phyloP scores from a whole-genome alignment of 495 filamentous ascomycete genomes.

The Cryomyces minteri region DNA sequence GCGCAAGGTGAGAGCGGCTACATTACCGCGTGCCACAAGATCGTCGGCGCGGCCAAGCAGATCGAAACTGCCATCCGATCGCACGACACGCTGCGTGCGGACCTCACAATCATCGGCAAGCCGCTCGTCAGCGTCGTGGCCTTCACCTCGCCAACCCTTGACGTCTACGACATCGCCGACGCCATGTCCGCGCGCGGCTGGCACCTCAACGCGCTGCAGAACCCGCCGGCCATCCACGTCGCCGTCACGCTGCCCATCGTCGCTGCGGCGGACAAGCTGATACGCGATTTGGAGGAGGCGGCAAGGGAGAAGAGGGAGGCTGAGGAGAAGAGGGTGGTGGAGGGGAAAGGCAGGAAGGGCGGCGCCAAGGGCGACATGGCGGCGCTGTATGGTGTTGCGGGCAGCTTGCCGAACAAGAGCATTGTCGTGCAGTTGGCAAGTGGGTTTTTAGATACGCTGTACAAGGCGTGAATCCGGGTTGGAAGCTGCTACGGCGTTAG shows the following conservation, averaged over 20 bases:
- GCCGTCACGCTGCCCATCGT: slow-evolving; percentile 88
- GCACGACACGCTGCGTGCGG: slow-evolving; percentile 41
- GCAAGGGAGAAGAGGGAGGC: slow-evolving; percentile 57
- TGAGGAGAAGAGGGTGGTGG: slow-evolving; percentile 42
- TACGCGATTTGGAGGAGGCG: slow-evolving; percentile 57
- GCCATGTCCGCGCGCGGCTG: slow-evolving; percentile 65
- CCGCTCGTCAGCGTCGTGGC: slow-evolving; percentile 83
- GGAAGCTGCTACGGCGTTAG: too few species aligned
- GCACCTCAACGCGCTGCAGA: slow-evolving; percentile 91
- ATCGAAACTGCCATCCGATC: slow-evolving; percentile 59
- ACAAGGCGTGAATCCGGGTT: slow-evolving; percentile 47
- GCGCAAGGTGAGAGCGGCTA: slow-evolving; percentile 79
- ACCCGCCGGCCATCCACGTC: slow-evolving; percentile 85
- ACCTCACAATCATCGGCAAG: slow-evolving; percentile 65
- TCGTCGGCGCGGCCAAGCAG: slow-evolving; percentile 73
- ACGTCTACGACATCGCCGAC: slow-evolving; percentile 24
- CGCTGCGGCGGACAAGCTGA: slow-evolving; percentile 56
- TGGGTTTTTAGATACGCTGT: slow-evolving; percentile 88
- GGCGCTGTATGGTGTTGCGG: slow-evolving; percentile 87
- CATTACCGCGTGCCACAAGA: slow-evolving; percentile 61
- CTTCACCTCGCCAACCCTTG: slow-evolving; percentile 55
- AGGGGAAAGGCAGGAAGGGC: slow-evolving; percentile 56
- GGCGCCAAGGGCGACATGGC: slow-evolving; percentile 52
- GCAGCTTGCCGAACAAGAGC: slow-evolving; percentile 86
- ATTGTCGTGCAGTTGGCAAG: slow-evolving; percentile 78